Percentiles rank a stretch among this genome's conserved stretches.
These are phyloP conservation scores for Phlebiopsis gigantea DNA, from an alignment of 768 basidiomycete species.

Conservation along the genomic window DNA sequence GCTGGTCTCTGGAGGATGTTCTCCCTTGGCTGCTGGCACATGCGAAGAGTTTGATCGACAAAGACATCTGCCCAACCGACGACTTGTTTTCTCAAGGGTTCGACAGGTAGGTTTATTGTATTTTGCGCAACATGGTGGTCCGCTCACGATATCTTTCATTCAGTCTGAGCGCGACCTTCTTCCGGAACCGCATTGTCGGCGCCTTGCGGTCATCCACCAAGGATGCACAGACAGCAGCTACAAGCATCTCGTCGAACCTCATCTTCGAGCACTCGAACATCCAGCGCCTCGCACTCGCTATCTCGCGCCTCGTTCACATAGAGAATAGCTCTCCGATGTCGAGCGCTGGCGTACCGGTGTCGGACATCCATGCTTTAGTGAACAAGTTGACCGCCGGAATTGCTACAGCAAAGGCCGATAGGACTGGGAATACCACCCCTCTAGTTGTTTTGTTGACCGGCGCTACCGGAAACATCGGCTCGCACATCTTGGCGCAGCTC, in stretches of 20 bases:
- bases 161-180: slow-evolving; percentile 12
- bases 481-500: slow-evolving; percentile 8
- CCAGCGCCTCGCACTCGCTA: not conserved
- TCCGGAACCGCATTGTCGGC: slow-evolving; percentile 14
- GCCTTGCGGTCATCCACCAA: slow-evolving; percentile 1
- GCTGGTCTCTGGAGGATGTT: slow-evolving; percentile 7
- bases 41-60: slow-evolving; percentile 8
- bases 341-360: not conserved
- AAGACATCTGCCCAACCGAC: not conserved
- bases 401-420: not conserved
- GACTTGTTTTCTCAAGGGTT: slow-evolving; percentile 13
- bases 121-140: not conserved
- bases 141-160: not conserved
- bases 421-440: too few relatives aligned
- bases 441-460: slow-evolving; percentile 10
- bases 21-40: slow-evolving; percentile 11
- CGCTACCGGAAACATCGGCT: slow-evolving; percentile 11
- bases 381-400: slow-evolving; percentile 4
- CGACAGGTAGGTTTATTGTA: slow-evolving; percentile 4
- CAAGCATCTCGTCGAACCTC: slow-evolving; percentile 3
- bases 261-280: slow-evolving; percentile 11
- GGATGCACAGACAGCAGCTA: not conserved
- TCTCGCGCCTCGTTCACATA: not conserved
- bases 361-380: slow-evolving; percentile 4
- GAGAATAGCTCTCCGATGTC: not conserved